These are phyloP conservation scores for Clarireedia hainanense DNA, from an alignment of 2,329 filamentous ascomycete genomes.

Conservation along the genomic window DNA sequence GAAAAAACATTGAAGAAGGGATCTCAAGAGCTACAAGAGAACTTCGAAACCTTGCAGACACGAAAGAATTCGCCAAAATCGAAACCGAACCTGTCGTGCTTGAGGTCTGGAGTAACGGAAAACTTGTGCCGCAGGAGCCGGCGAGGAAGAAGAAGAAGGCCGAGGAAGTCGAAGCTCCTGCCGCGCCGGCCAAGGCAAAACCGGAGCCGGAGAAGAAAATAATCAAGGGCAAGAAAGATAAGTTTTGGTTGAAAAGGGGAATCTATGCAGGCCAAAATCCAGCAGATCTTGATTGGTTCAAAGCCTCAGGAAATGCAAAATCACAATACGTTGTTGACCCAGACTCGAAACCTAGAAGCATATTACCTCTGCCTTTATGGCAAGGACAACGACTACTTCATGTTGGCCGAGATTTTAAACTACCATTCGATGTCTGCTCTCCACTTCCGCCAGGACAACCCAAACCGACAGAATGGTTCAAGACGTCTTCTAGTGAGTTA, in stretches of 20 bases:
- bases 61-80: constrained; percentile 53
- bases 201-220: constrained; percentile 8
- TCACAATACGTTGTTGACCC: constrained; percentile 32
- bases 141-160: constrained; percentile 30
- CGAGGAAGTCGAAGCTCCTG: constrained; percentile 28
- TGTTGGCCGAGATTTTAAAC: constrained; percentile 70
- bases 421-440: constrained; percentile 85
- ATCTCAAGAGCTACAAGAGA: constrained; percentile 46
- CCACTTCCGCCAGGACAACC: constrained; percentile 79
- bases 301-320: constrained; percentile 12
- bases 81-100: constrained; percentile 49
- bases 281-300: constrained; percentile 19
- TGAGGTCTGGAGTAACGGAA: constrained; percentile 59
- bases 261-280: constrained; percentile 75
- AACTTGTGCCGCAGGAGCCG: constrained; percentile 40
- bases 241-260: constrained; percentile 65
- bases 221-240: constrained; percentile 23
- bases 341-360: constrained; percentile 39
- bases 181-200: neutral
- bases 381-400: constrained; percentile 64
- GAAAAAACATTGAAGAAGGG: constrained; percentile 40
- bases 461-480: constrained; percentile 88
- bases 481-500: constrained; percentile 77
- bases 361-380: constrained; percentile 72
- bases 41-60: constrained; percentile 50